Base-by-base conservation (phyloP, 1,284 basidiomycete species). In the Sparassis latifolia region DNA sequence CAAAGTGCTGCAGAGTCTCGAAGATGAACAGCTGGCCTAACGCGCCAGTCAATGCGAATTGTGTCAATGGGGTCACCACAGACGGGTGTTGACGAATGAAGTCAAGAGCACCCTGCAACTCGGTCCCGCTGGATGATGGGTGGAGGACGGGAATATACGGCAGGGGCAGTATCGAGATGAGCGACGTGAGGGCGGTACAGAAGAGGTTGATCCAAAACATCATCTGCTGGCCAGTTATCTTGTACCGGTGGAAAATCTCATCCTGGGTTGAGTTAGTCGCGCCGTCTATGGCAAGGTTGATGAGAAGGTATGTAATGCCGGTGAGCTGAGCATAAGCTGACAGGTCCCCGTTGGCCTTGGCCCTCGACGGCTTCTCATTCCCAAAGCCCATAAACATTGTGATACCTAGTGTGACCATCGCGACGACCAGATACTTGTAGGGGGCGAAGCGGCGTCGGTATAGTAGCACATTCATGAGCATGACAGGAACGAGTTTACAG, bases 211-310 rank as follows among this genome's bases (percentile, higher is more conserved):
- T 97, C 82, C 86, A 96, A 66, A 99, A 86, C 97, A 99, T 99
- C 94, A 99, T 97, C 67, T 99, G 96, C 66, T 97, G 94, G 3
- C 97, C 97, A 0, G 86, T 83, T 27, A 95, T 82, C 39, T 79
- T 77, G 69, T 85, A 82, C 28, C 76, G 72, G 38, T 81, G 74
- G 68, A 99, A 99, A 55, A 99, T 89, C 70, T 98, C 90, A 67
- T 99, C 97, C 69, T 99, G 97, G 2, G 95, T 97, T n/a, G 92
- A 92, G 73, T 99, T 98, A 50, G 89, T 90, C 39, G 91, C 84
- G 28, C 97, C 97, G 66, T 99, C 97, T 45, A 99, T 78, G 20
- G 89, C 70, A 30, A 99, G 79, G 71, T 97, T 98, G 63, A 90
- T 77, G 45, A 92, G 71, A 10, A 94, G 78, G 64, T 93, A 89